A percentile compares a stretch with the other conserved stretches of the same genome.
phyloP scores from a whole-genome alignment of 2,329 filamentous ascomycete genomes.

The Aspergillus transmontanensis region DNA sequence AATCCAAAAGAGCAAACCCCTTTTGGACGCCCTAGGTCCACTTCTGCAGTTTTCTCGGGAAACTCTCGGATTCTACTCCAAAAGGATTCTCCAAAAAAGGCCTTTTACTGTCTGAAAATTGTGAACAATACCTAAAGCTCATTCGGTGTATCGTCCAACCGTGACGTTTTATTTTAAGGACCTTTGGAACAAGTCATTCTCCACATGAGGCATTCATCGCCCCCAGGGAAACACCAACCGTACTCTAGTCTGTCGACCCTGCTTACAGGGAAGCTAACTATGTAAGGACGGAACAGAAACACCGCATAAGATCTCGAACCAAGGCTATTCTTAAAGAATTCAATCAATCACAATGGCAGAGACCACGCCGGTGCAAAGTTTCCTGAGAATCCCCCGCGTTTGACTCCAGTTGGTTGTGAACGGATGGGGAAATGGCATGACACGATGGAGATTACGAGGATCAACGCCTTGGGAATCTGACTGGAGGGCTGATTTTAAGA shows the following conservation, averaged over 20 bases:
- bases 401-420: conserved; percentile 9
- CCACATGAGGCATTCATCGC: background rate
- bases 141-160: background rate
- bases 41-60: conserved; percentile 11
- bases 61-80: conserved; percentile 9
- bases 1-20: background rate
- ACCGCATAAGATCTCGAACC: background rate
- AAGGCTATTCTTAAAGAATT: background rate
- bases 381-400: conserved; percentile 10
- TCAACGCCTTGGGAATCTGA: background rate
- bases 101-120: background rate
- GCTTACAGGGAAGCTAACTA: background rate
- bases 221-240: background rate
- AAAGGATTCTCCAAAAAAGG: background rate
- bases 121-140: background rate
- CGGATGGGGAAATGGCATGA: conserved; percentile 10
- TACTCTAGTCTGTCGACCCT: background rate
- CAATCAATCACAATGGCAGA: conserved; percentile 6
- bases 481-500: background rate
- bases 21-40: background rate
- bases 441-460: background rate
- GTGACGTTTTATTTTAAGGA: background rate
- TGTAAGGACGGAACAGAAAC: background rate
- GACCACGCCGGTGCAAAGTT: background rate
- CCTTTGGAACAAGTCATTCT: background rate